Evolutionary conservation across 1,284 basidiomycete species (phyloP), one percentile per base, ranked within the genome.

Genomic region (Entoloma clypeatum): DNA sequence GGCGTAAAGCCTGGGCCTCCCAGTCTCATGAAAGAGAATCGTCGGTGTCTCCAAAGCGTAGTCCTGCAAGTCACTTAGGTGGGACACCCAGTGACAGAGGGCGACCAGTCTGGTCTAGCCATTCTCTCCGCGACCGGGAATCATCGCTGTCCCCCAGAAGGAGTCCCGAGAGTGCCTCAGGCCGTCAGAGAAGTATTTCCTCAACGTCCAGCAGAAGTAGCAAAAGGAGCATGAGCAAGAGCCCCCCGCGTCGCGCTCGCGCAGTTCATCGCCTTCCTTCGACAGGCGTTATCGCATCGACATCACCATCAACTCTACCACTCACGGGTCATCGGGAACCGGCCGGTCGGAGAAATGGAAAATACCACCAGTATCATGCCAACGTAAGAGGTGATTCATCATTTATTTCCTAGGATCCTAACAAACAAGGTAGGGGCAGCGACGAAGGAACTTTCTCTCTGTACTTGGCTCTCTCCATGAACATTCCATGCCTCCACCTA

Each of bases 251-350:
- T 23, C 70, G 67, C 31, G 65, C 71, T 22, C 74, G 71, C 44
- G 64, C 77, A 8, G 70, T 82, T 31, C 84, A 86, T 58, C 74
- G 83, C 28, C 63, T 86, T 21, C 84, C 83, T 22, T 51, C 69
- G 11, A 44, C 49, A 27, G 51, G 51, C 39, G 43, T 53, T 13
- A 43, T 44, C 9, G 59, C 50, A 19, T 36, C 36, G 24, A 14
- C 45, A 8, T 47, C 49, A 3, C 47, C 50, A 6, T 32, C 37
- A 24, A 28, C 44, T 33, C 31, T 13, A n/a, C 43, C 16, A 9
- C 41, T 10, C 42, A 32, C 34, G 17, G 36, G 13, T 30, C 40
- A 13, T 25, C 46, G 33, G 18, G 43, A 47, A 35, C 37, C 36
- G 22, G 29, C 28, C 23, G 19, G 34, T 22, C 52, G 48, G 21